Percentiles rank a stretch among this genome's conserved stretches.
Conservation (phyloP, 768 basidiomycete species). For the Boletus sp. region DNA sequence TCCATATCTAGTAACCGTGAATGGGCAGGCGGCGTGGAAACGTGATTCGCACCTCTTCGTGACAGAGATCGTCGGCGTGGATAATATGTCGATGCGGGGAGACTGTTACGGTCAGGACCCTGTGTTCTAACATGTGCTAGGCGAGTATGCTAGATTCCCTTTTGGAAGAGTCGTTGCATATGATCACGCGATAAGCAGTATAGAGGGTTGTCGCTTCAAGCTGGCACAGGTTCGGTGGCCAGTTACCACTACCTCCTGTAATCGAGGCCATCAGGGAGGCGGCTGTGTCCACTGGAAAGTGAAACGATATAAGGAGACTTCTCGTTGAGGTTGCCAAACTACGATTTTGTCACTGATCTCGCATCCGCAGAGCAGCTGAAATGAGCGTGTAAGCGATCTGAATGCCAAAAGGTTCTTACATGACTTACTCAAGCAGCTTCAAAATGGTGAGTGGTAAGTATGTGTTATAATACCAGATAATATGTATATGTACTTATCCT, state of each 20-base stretch:
- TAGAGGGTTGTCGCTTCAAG: not conserved
- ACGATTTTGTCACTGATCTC: not conserved
- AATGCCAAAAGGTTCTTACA: not conserved
- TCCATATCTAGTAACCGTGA: no score
- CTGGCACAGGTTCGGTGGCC: not conserved
- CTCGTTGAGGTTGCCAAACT: not conserved
- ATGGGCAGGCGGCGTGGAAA: no score
- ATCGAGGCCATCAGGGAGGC: not conserved
- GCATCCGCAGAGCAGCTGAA: not conserved
- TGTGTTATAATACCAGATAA: not conserved
- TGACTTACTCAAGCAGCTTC: not conserved
- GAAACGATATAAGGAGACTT: not conserved
- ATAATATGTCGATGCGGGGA: no score
- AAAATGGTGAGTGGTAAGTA: not conserved
- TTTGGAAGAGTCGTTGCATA: not conserved
- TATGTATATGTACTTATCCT: not conserved
- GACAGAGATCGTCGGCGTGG: no score
- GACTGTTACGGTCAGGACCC: no score
- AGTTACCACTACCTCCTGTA: not conserved
- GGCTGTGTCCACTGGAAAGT: slow-evolving; percentile 2
- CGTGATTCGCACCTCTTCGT: no score
- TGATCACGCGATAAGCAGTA: not conserved
- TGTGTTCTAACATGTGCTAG: no score
- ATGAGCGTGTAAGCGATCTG: not conserved
- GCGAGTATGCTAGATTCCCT: not conserved